Evolutionary conservation across 1,139 yeast species (phyloP), one percentile per base, ranked within the genome.

Genomic region (Blastobotrys indianensis): DNA sequence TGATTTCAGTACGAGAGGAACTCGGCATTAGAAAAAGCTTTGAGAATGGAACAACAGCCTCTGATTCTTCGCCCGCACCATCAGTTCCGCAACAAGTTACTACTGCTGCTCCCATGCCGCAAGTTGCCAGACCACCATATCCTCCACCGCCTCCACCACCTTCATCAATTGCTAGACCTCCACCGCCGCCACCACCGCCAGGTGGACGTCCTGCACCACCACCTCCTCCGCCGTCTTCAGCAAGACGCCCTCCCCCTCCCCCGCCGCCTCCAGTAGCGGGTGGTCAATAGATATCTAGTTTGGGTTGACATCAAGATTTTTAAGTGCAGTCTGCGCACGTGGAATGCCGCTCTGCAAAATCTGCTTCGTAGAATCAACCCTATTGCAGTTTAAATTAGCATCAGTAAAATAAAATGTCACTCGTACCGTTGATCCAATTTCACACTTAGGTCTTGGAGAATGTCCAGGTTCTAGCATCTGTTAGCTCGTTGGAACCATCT

Each of bases 1-100:
- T 68, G 33, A 54, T 57, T 9, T 54, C 66, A 3, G 63, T 67
- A 5, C 51, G 52, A 11, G 66, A 62, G 12, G 39, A 41, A 3
- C 13, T 40, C n/a, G 32, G 15, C 5, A 7, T 37, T 59, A 59
- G 46, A 47, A 7, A 20, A 20, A 20, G 7, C 25, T 20, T 20
- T 20, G 25, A 20, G 25, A 20, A 20, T 20, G 25, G 25, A 13
- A 16, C 31, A 4, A 12, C 29, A 25, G 16, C 42, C 29, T 32
- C 45, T 11, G 32, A 39, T 29, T 29, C 36, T 15, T 9, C 28
- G 17, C 29, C 46, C 13, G 12, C 29, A 12, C 43, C 45, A 32
- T 41, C 46, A 8, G 16, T 47, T 16, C 35, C 43, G 8, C 34
- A 31, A n/a, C 13, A 20, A n/a, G 30, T 37, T 15, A 32, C 23